phyloP scores from a whole-genome alignment of 306 rosid genomes.

The Fragaria ananassa region DNA sequence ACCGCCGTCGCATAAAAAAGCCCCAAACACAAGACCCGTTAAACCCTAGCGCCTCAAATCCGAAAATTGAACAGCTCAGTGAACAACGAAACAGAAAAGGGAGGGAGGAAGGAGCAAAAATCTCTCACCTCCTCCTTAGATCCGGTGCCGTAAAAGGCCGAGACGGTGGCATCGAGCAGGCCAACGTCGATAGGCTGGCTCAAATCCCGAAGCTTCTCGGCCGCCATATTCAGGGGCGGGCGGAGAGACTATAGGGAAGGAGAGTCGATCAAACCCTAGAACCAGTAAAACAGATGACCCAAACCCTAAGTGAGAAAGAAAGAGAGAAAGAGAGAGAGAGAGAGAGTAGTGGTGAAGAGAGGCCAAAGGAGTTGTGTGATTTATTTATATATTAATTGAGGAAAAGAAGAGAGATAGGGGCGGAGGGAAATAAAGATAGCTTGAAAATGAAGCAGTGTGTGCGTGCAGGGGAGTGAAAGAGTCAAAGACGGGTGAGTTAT shows the following conservation, averaged over 20 bases:
- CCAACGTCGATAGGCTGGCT: conserved; percentile 84
- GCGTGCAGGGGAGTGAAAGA: neutral
- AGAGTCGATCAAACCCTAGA: conserved; percentile 44
- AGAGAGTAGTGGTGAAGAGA: conserved; percentile 10
- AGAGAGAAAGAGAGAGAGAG: neutral
- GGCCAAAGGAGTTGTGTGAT: conserved; percentile 9
- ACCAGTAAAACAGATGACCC: neutral
- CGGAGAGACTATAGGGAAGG: neutral
- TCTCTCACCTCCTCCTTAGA: conserved; percentile 85
- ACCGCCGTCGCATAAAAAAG: neutral
- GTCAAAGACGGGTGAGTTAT: neutral
- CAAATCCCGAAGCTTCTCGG: conserved; percentile 93
- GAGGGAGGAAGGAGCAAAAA: neutral
- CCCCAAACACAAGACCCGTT: neutral
- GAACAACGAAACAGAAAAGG: neutral
- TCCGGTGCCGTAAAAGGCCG: conserved; percentile 99
- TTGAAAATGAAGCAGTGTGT: conserved; percentile 77
- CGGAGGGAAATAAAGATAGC: conserved; percentile 59
- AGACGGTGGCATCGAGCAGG: conserved; percentile 89
- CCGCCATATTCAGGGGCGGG: conserved; percentile 60
- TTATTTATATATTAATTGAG: conserved; percentile 20
- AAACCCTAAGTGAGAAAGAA: conserved; percentile 36
- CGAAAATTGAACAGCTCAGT: neutral
- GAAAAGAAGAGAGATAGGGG: conserved; percentile 31
- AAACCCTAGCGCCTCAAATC: conserved; percentile 1